These are phyloP conservation scores for Apiospora rasikravindrae DNA, from an alignment of 2,329 filamentous ascomycete genomes.

Conservation along the genomic window DNA sequence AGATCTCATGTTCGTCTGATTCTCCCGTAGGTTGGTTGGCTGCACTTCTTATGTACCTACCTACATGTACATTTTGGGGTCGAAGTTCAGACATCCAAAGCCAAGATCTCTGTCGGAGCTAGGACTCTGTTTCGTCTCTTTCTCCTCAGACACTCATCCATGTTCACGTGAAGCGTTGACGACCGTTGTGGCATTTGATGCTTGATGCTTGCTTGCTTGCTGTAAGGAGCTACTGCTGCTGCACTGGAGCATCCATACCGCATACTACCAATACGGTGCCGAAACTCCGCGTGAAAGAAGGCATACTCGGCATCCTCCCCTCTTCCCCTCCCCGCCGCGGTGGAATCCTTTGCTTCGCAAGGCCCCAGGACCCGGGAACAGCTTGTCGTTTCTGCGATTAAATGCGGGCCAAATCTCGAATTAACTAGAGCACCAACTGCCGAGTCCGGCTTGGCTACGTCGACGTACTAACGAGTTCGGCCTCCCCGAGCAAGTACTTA, in stretches of 20 bases:
- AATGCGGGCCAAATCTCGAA: conserved; percentile 1
- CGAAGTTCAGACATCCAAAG: not conserved
- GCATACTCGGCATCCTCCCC: not conserved
- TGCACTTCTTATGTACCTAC: not conserved
- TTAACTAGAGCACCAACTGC: not conserved
- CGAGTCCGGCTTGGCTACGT: conserved; percentile 7
- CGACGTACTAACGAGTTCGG: not conserved
- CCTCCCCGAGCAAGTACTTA: not conserved
- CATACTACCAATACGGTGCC: not conserved
- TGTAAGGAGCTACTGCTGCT: not conserved
- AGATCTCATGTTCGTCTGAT: conserved; percentile 1
- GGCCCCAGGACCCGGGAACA: not conserved
- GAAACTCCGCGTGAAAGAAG: not conserved
- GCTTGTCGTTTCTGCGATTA: not conserved
- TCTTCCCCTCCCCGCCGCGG: conserved; percentile 3
- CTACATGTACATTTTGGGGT: not conserved
- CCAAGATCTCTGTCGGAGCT: not conserved
- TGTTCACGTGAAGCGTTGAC: not conserved
- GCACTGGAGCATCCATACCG: not conserved
- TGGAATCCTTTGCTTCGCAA: not conserved
- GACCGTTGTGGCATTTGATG: not conserved
- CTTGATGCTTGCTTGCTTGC: not conserved
- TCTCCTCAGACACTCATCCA: not conserved
- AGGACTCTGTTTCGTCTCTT: conserved; percentile 7
- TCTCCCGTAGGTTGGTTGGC: not conserved